Evolutionary conservation across 768 basidiomycete genomes (phyloP), one percentile per base, ranked within the genome.

Genomic region (Strobilomyces dryophilus): DNA sequence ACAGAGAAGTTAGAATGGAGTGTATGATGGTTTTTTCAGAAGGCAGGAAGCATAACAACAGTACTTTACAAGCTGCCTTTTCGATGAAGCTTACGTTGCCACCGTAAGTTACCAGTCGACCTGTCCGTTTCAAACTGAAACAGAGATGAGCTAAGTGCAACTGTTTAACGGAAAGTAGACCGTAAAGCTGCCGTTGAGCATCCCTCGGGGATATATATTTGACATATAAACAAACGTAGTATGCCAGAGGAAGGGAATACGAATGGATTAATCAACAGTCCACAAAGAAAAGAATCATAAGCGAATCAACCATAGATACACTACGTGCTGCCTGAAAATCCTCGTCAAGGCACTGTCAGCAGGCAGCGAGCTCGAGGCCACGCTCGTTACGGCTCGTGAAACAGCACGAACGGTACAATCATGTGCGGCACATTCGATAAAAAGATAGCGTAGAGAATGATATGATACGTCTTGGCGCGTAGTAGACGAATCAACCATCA

Each of bases 351-450:
- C 53, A 58, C 48, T 35, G 51, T 52, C 51, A 54, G 49, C 59
- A 59, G 55, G 61, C 63, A 61, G 50, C 60, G 50, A 46, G 70
- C 67, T 76, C 78, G 79, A 75, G 83, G 77, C 77, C 77, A 80
- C 77, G 81, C 77, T 75, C 82, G 79, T 83, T 81, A 71, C 83
- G 79, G 82, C 74, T 77, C 77, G 74, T 76, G 61, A 57, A 60
- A 49, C 43, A 56, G 66, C 69, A 77, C 72, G 69, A 79, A 78
- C 83, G 78, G 80, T 80, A 83, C 80, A 82, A 77, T 29, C 29
- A 29, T 73, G 79, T 81, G 76, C 73, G 76, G 81, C 70, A 80
- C 84, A 73, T n/a, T 72, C 78, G 79, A 76, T 53, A 75, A 75
- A 74, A 45, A 57, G 57, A 56, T 55, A 61, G 70, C 69, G 67